Evolutionary conservation across 805 yeast species (phyloP).

Genomic region (Starmera caribaea): DNA sequence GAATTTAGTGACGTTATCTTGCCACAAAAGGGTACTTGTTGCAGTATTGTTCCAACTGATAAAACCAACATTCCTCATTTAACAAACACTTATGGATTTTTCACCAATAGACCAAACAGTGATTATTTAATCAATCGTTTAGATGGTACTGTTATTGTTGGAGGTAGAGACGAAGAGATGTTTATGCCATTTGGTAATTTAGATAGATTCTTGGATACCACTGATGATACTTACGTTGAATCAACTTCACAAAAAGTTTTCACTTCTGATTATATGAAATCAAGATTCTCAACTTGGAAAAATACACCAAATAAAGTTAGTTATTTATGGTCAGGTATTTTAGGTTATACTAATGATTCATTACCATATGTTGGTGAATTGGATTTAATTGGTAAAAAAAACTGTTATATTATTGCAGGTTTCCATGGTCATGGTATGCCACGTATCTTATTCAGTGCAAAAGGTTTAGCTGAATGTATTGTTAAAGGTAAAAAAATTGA

Average conservation of each 20-base stretch:
- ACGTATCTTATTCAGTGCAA: conserved; percentile 29
- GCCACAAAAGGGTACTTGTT: conserved; percentile 26
- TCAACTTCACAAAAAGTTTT: conserved; percentile 16
- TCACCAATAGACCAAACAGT: conserved; percentile 15
- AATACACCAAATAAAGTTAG: conserved; percentile 15
- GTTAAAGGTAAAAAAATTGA: conserved; percentile 4
- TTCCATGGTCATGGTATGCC: conserved; percentile 47
- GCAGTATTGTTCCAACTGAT: conserved; percentile 20
- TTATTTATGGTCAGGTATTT: conserved; percentile 35
- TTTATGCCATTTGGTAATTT: conserved; percentile 5
- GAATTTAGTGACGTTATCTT: conserved; percentile 21
- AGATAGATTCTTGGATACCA: conserved; percentile 18
- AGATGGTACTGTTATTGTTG: conserved; percentile 29
- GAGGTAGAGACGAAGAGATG: conserved; percentile 17
- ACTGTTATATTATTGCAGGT: conserved; percentile 34
- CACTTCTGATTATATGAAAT: conserved; percentile 19
- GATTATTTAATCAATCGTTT: conserved; percentile 29
- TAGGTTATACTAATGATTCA: conserved; percentile 33
- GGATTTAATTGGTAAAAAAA: conserved; percentile 14
- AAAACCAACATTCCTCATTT: conserved; percentile 21
- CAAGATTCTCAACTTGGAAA: conserved; percentile 25
- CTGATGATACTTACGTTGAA: conserved; percentile 26
- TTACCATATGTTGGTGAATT: conserved; percentile 36
- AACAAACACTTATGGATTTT: conserved; percentile 25
- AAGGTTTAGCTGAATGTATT: conserved; percentile 25